Base-by-base conservation (phyloP, 805 yeast genomes). In the Metschnikowia corniflorae region DNA sequence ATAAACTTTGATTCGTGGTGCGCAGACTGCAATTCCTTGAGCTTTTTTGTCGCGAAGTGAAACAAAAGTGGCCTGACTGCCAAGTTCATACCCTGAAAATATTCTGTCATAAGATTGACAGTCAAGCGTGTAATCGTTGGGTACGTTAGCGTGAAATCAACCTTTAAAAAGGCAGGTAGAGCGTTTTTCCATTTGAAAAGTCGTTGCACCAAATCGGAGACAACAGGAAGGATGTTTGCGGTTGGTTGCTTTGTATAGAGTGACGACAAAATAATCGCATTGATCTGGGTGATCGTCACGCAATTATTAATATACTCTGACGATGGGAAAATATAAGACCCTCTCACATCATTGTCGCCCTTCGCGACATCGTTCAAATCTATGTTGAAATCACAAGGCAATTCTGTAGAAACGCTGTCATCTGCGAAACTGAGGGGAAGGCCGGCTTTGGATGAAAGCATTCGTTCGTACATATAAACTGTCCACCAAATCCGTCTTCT, bases 381-480 rank as follows among this genome's bases (percentile, higher is more conserved):
- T 75, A 78, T 75, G 43, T 80, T 83, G 57, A 78, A 80, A 64
- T 76, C 89, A 36, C 73, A 74, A 0, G 94, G 94, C 16, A 84
- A 63, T 38, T 78, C 88, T 0, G 89, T 80, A 2, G 86, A 79
- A 14, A 89, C 82, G 42, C 91, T 84, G 40, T 82, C 85, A 54
- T 84, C 93, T 0, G 93, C 81, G 41, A 89, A 73, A 35, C 86
- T 78, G 28, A 84, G 57, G 0, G 94, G 94, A 17, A 84, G 60
- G 1, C 94, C 94, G 0, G 89, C 89, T 51, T 84, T 84, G 9
- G 89, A 81, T 6, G 87, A 81, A 26, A 84, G 60, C 91, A 84
- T 83, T 57, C 91, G 63, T 61, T 77, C 74, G 40, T 68, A 68
- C 73, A 68, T 68, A 50, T 68, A 68, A 6, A 68, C 73, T 1